Percentiles rank a stretch among this genome's conserved stretches.
Conservation (phyloP, 2,329 filamentous ascomycete species). For the Trichophyton mentagrophytes region DNA sequence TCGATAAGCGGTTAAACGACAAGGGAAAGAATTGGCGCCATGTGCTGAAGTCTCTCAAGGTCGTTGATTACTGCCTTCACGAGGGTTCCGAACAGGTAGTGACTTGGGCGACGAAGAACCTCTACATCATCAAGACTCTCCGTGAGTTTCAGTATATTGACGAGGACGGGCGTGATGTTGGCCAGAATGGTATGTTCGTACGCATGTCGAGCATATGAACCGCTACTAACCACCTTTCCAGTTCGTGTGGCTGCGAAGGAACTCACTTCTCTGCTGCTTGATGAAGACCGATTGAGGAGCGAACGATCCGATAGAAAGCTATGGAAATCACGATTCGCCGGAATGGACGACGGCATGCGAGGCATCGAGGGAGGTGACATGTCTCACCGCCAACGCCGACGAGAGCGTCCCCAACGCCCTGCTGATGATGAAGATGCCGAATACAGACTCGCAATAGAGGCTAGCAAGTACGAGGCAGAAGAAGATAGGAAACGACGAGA, state of each 20-base stretch:
- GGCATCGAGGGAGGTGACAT: slow-evolving; percentile 33
- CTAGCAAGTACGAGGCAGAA: slow-evolving; percentile 89
- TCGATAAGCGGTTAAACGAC: slow-evolving; percentile 96
- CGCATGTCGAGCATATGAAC: not conserved
- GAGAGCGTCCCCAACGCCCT: slow-evolving; percentile 38
- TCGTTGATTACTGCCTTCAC: slow-evolving; percentile 93
- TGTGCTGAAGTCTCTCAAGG: slow-evolving; percentile 92
- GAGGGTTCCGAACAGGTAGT: slow-evolving; percentile 94
- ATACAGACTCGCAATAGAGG: slow-evolving; percentile 80
- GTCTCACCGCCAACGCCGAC: slow-evolving; percentile 32
- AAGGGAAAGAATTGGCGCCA: slow-evolving; percentile 99
- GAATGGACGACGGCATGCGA: slow-evolving; percentile 62
- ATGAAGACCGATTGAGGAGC: slow-evolving; percentile 80
- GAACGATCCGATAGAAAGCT: slow-evolving; percentile 84
- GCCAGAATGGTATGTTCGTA: slow-evolving; percentile 68
- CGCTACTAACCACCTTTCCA: slow-evolving; percentile 28
- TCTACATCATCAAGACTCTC: slow-evolving; percentile 97
- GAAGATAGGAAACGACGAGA: slow-evolving; percentile 64
- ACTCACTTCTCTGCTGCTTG: slow-evolving; percentile 76
- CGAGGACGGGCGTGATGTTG: slow-evolving; percentile 88
- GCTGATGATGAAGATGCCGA: slow-evolving; percentile 79
- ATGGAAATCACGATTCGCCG: slow-evolving; percentile 93
- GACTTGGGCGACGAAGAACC: slow-evolving; percentile 94
- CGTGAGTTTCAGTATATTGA: slow-evolving; percentile 95
- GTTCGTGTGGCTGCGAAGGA: slow-evolving; percentile 95